phyloP scores from a whole-genome alignment of 2,329 filamentous ascomycete genomes.

The Chrysoporthe puriensis region DNA sequence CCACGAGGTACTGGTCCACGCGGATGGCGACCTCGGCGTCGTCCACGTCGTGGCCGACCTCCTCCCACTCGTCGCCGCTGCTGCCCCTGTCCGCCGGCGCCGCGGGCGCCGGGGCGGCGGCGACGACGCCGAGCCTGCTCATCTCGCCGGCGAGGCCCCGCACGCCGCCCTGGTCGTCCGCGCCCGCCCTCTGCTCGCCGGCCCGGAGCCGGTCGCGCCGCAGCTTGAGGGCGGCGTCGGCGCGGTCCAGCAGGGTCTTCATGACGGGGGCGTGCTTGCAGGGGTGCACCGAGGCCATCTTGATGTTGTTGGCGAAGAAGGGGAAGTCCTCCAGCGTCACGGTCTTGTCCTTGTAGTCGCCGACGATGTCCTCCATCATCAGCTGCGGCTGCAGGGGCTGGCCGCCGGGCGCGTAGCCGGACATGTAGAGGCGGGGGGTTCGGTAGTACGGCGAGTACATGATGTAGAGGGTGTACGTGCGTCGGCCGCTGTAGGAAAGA shows the following conservation, averaged over 20 bases:
- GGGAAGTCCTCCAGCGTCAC: conserved; percentile 98
- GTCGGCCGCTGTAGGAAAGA: conserved; percentile 63
- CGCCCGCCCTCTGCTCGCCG: conserved; percentile 50
- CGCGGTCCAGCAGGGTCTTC: conserved; percentile 95
- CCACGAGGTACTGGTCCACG: conserved; percentile 86
- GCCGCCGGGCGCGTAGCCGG: conserved; percentile 79
- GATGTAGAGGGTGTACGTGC: conserved; percentile 98
- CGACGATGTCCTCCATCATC: conserved; percentile 47
- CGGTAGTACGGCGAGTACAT: conserved; percentile 97
- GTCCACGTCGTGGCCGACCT: conserved; percentile 64
- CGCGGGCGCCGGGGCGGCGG: conserved; percentile 46
- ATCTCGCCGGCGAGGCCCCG: conserved; percentile 87
- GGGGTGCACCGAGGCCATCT: conserved; percentile 96
- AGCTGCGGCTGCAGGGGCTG: conserved; percentile 50
- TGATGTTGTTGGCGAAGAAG: conserved; percentile 87
- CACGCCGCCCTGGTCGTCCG: conserved; percentile 70
- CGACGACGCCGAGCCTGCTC: conserved; percentile 62
- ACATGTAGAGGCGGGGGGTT: conserved; percentile 92
- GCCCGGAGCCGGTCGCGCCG: conserved; percentile 79
- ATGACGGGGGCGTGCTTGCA: conserved; percentile 98
- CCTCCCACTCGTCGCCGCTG: conserved; percentile 66
- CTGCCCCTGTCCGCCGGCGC: conserved; percentile 50
- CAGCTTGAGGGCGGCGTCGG: conserved; percentile 89
- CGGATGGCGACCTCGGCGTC: conserved; percentile 78
- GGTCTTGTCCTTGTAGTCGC: conserved; percentile 68